phyloP scores from a whole-genome alignment of 371 early-diverging fungal species.

The Thermomucor indicae-seudaticae region DNA sequence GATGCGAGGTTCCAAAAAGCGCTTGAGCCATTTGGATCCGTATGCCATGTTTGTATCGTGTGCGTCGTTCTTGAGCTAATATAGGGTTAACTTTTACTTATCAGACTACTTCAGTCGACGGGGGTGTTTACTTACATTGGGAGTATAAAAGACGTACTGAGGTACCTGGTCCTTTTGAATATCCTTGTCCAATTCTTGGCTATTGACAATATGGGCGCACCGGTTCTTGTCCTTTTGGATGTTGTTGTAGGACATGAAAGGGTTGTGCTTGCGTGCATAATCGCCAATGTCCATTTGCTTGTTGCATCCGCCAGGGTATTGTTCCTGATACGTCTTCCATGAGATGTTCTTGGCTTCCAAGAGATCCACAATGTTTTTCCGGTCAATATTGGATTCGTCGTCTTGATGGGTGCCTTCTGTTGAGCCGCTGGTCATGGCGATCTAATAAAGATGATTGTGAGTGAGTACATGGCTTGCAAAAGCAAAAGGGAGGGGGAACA shows the following conservation, averaged over 20 bases:
- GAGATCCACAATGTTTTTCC: slow-evolving; percentile 53
- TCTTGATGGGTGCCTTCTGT: slow-evolving; percentile 43
- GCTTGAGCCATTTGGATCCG: slow-evolving; percentile 54
- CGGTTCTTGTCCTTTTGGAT: slow-evolving; percentile 41
- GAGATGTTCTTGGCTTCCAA: slow-evolving; percentile 55
- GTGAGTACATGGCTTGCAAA: no score
- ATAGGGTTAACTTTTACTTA: background rate
- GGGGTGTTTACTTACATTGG: slow-evolving; percentile 45
- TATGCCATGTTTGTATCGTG: slow-evolving; percentile 49
- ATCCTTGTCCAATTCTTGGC: slow-evolving; percentile 46
- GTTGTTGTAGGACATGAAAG: slow-evolving; percentile 54
- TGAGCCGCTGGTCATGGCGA: slow-evolving; percentile 41
- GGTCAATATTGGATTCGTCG: slow-evolving; percentile 28
- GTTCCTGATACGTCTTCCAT: slow-evolving; percentile 68
- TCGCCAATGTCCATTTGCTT: slow-evolving; percentile 18
- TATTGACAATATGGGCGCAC: slow-evolving; percentile 52
- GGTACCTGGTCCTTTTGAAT: slow-evolving; percentile 41
- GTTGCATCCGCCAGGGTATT: slow-evolving; percentile 47
- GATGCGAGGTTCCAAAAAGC: slow-evolving; percentile 52
- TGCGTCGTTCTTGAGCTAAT: slow-evolving; percentile 49
- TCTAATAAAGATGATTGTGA: no score
- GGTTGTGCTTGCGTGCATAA: slow-evolving; percentile 57
- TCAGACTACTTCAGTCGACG: slow-evolving; percentile 19
- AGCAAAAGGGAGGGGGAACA: no score
- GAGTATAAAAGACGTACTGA: slow-evolving; percentile 56